Evolutionary conservation across 192 early-diverging fungal species (phyloP).

Genomic region (Rhizophagus sp.): DNA sequence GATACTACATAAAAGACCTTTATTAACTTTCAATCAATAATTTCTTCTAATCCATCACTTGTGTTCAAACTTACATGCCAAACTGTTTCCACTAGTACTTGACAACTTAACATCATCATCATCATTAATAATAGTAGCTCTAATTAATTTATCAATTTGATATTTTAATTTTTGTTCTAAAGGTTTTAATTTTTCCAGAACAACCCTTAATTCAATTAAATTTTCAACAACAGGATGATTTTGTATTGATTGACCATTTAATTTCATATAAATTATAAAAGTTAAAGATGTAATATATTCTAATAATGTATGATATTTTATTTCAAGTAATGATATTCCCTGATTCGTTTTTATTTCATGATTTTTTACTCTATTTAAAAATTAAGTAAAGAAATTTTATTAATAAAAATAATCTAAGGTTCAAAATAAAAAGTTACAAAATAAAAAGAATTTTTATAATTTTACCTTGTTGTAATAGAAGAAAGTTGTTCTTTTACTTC

Average conservation of each 20-base stretch:
- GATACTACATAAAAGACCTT: conserved; percentile 35
- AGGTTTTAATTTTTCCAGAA: conserved; percentile 93
- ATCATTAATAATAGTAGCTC: conserved; percentile 56
- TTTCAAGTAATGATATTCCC: conserved; percentile 88
- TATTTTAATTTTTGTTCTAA: conserved; percentile 93
- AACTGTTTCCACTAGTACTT: conserved; percentile 20
- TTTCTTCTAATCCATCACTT: not conserved
- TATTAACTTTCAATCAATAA: not conserved
- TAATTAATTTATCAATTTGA: conserved; percentile 94
- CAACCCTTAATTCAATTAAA: conserved; percentile 77
- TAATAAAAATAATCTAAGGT: too few relatives aligned
- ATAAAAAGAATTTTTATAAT: not conserved
- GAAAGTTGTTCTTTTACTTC: conserved; percentile 25
- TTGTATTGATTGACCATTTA: conserved; percentile 67
- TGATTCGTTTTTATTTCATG: conserved; percentile 51
- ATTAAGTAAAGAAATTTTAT: not conserved
- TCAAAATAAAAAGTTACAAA: not conserved
- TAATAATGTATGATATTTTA: conserved; percentile 85
- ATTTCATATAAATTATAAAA: conserved; percentile 75
- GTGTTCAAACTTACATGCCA: conserved; percentile 25
- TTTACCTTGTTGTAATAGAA: not conserved
- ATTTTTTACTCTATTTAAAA: not conserved
- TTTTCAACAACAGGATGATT: conserved; percentile 62
- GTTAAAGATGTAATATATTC: conserved; percentile 83
- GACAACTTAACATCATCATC: conserved; percentile 37